phyloP scores from a whole-genome alignment of 495 filamentous ascomycete genomes.

The Penicillium bialowiezense region DNA sequence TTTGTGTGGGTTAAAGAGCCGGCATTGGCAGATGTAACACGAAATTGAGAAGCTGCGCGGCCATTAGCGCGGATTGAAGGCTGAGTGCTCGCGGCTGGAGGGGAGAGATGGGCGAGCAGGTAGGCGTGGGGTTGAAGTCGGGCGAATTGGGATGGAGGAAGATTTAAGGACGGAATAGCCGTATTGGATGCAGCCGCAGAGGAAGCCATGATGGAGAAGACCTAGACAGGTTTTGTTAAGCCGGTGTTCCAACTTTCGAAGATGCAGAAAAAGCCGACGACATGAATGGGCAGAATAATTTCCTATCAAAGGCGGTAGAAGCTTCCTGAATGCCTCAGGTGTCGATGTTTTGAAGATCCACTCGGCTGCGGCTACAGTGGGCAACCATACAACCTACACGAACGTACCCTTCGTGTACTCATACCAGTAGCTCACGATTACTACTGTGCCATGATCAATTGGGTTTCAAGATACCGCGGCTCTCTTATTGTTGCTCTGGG shows the following conservation, averaged over 20 bases:
- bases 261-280: slow-evolving; percentile 28
- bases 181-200: slow-evolving; percentile 17
- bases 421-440: too few relatives aligned
- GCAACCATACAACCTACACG: not conserved
- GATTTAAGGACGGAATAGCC: slow-evolving; percentile 53
- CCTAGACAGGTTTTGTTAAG: not conserved
- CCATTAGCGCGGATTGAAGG: slow-evolving; percentile 73
- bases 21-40: slow-evolving; percentile 68
- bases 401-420: too few relatives aligned
- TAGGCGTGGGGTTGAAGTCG: slow-evolving; percentile 85
- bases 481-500: too few relatives aligned
- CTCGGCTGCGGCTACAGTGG: too few relatives aligned
- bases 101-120: slow-evolving; percentile 81
- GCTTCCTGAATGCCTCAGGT: not conserved
- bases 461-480: too few relatives aligned
- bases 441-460: too few relatives aligned
- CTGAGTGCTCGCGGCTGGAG: slow-evolving; percentile 49
- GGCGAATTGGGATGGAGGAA: slow-evolving; percentile 80
- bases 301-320: slow-evolving; percentile 9
- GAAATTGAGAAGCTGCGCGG: slow-evolving; percentile 65
- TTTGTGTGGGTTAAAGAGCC: slow-evolving; percentile 81
- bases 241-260: slow-evolving; percentile 10
- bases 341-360: too few relatives aligned
- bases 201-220: slow-evolving; percentile 19
- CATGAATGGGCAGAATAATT: slow-evolving; percentile 30